Evolutionary conservation across 352 stramenopile genomes (phyloP).

Genomic region (Phytophthora ohioensis): DNA sequence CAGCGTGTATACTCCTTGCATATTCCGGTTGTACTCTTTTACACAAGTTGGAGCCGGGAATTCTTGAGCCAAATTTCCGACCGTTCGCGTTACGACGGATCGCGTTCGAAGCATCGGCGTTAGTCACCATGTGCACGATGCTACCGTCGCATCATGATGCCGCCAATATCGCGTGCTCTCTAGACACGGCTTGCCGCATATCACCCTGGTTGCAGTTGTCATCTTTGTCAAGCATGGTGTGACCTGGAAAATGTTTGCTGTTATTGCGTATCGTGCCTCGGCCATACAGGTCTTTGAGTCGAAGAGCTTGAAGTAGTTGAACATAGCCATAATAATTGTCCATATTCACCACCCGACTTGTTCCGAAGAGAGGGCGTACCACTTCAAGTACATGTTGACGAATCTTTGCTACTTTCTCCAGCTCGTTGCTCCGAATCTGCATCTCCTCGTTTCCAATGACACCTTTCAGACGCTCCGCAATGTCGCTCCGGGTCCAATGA

Average conservation of each 20-base stretch:
- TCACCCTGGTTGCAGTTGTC: neutral
- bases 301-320: neutral
- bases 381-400: constrained; percentile 1
- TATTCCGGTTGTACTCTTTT: neutral
- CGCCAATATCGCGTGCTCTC: neutral
- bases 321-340: neutral
- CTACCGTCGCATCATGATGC: constrained; percentile 1
- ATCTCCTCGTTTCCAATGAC: neutral
- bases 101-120: neutral
- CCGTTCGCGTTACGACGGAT: neutral
- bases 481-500: neutral
- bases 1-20: neutral
- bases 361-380: neutral
- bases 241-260: neutral
- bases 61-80: constrained; percentile 1
- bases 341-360: neutral
- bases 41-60: neutral
- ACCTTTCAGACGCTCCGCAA: neutral
- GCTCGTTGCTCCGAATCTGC: neutral
- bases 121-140: neutral
- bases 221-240: neutral
- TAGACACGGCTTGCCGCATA: neutral
- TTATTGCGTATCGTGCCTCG: neutral
- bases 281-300: neutral
- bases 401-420: neutral